phyloP scores from a whole-genome alignment of 2,329 filamentous ascomycete genomes.

The Teratosphaeria pseudoeucalypti region DNA sequence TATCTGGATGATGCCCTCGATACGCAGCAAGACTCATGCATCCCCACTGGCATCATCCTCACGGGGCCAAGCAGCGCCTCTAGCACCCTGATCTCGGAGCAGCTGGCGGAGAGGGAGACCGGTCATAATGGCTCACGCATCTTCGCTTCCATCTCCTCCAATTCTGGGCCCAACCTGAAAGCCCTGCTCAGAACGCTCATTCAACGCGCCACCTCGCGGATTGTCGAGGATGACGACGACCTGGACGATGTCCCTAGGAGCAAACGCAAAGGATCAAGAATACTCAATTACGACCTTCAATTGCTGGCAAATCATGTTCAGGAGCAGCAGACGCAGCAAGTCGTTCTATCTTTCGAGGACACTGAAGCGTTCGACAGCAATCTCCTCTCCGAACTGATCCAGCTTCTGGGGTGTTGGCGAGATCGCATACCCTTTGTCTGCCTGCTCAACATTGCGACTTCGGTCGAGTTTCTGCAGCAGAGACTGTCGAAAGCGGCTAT shows the following conservation, averaged over 20 bases:
- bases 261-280: slow-evolving; percentile 31
- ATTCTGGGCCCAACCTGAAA: slow-evolving; percentile 65
- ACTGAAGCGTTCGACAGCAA: slow-evolving; percentile 69
- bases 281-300: slow-evolving; percentile 70
- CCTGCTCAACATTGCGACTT: slow-evolving; percentile 72
- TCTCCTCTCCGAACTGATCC: slow-evolving; percentile 61
- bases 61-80: slow-evolving; percentile 71
- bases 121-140: slow-evolving; percentile 34
- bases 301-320: slow-evolving; percentile 53
- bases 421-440: slow-evolving; percentile 67
- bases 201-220: slow-evolving; percentile 47
- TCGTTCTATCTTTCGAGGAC: slow-evolving; percentile 67
- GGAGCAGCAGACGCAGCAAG: slow-evolving; percentile 43
- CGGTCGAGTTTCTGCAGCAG: slow-evolving; percentile 67
- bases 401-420: slow-evolving; percentile 59
- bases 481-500: slow-evolving; percentile 60
- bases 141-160: slow-evolving; percentile 58
- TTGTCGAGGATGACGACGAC: slow-evolving; percentile 37
- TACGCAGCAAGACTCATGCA: slow-evolving; percentile 4
- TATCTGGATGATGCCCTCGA: slow-evolving; percentile 28
- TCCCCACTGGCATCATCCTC: slow-evolving; percentile 10
- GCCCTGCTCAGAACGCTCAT: slow-evolving; percentile 63
- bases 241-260: slow-evolving; percentile 39
- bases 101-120: slow-evolving; percentile 42
- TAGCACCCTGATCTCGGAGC: slow-evolving; percentile 62